A percentile compares a stretch with the other conserved stretches of the same genome.
phyloP scores from a whole-genome alignment of 2,329 filamentous ascomycete genomes.

The Penicillium janthinellum region DNA sequence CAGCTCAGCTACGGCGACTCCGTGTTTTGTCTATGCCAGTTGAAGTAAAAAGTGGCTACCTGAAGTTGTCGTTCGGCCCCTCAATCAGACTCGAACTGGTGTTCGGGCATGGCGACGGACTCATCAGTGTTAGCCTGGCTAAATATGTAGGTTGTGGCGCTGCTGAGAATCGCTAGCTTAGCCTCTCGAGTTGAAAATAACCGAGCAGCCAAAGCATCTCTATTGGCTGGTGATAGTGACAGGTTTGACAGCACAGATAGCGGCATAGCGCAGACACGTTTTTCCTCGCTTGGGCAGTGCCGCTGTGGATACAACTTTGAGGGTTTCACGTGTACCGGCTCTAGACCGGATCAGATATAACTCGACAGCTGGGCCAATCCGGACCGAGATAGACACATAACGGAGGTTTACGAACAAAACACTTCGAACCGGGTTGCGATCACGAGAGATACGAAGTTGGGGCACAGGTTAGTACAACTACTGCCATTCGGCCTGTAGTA shows the following conservation, averaged over 20 bases:
- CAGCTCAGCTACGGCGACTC: constrained; percentile 7
- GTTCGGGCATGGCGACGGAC: constrained; percentile 2
- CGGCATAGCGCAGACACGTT: not conserved
- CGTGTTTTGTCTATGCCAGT: constrained; percentile 5
- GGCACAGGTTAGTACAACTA: not conserved
- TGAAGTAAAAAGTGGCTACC: constrained; percentile 4
- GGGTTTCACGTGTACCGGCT: not conserved
- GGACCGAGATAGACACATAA: not conserved
- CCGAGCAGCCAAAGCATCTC: not conserved
- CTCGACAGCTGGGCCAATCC: not conserved
- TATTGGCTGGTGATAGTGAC: not conserved
- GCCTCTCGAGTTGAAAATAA: not conserved
- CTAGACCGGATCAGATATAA: not conserved
- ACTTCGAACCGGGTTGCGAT: not conserved
- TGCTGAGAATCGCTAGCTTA: constrained; percentile 2
- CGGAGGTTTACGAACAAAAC: not conserved
- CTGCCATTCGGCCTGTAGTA: no score
- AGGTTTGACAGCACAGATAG: not conserved
- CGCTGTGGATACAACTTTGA: not conserved
- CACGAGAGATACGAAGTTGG: not conserved
- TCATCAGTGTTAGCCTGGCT: not conserved
- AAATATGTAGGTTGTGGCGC: constrained; percentile 3
- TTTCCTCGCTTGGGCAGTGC: not conserved
- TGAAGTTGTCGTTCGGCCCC: not conserved
- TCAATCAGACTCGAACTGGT: constrained; percentile 3